Conservation (phyloP, 495 filamentous ascomycete genomes). For the Sabuloglossum arenarium region DNA sequence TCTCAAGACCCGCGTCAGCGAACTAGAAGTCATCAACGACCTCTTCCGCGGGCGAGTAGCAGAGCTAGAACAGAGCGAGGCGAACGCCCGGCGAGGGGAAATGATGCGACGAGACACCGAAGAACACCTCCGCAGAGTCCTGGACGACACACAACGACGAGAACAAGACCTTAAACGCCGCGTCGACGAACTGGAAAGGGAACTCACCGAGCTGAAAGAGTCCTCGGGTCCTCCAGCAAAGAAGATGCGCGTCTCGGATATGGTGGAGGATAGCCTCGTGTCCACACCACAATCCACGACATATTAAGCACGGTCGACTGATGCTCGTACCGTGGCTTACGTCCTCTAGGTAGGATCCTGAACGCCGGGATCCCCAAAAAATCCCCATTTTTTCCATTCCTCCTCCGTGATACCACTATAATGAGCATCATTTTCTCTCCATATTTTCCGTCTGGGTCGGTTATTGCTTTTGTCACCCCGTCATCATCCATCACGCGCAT, state of each 20-base stretch:
- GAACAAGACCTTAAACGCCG: slow-evolving; percentile 69
- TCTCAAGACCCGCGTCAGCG: slow-evolving; percentile 75
- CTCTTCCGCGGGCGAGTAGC: slow-evolving; percentile 74
- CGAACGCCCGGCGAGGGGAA: slow-evolving; percentile 33
- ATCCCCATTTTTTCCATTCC: background rate
- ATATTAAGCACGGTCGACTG: background rate
- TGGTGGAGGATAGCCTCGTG: slow-evolving; percentile 12
- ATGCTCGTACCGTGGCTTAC: background rate
- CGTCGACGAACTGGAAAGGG: slow-evolving; percentile 58
- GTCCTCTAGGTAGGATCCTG: too few relatives aligned
- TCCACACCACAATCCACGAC: background rate
- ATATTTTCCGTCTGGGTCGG: background rate
- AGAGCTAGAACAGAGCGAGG: slow-evolving; percentile 67
- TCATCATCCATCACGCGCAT: background rate
- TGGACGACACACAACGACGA: slow-evolving; percentile 54
- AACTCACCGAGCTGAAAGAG: slow-evolving; percentile 22
- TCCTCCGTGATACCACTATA: background rate
- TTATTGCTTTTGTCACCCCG: background rate
- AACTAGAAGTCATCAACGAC: slow-evolving; percentile 90
- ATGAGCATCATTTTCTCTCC: too few relatives aligned
- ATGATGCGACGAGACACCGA: slow-evolving; percentile 30
- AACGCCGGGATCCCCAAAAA: too few relatives aligned
- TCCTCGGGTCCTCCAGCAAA: slow-evolving; percentile 11
- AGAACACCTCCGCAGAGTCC: slow-evolving; percentile 36
- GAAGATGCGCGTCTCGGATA: slow-evolving; percentile 19